phyloP scores from a whole-genome alignment of 2,329 filamentous ascomycete species.

The Fusarium illudens region DNA sequence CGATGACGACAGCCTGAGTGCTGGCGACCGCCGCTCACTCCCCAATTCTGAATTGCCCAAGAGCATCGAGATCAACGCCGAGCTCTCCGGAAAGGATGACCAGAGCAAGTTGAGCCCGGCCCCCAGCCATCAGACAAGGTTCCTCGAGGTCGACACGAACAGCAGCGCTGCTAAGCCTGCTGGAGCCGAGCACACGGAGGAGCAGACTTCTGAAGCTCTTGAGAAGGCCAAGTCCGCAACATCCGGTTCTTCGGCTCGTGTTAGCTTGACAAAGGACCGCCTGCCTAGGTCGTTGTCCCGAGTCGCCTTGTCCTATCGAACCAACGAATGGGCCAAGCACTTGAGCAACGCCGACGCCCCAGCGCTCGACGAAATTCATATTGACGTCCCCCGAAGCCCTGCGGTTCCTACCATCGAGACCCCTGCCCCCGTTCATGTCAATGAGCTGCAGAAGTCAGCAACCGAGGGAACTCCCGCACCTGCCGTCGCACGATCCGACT shows the following conservation, averaged over 20 bases:
- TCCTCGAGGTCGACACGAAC: conserved; percentile 6
- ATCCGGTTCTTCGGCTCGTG: conserved; percentile 54
- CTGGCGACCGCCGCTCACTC: conserved; percentile 49
- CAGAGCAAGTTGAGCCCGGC: conserved; percentile 21
- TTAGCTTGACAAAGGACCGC: conserved; percentile 65
- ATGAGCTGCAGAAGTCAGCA: conserved; percentile 71
- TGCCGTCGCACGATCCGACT: conserved; percentile 42
- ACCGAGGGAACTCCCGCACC: conserved; percentile 55
- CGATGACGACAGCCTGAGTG: conserved; percentile 59
- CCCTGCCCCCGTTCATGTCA: conserved; percentile 68
- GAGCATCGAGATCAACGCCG: conserved; percentile 52
- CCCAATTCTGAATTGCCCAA: conserved; percentile 33
- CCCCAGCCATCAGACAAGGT: conserved; percentile 13
- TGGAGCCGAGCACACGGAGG: conserved; percentile 5
- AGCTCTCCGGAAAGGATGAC: conserved; percentile 45
- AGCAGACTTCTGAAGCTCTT: conserved; percentile 33
- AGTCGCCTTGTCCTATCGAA: conserved; percentile 83
- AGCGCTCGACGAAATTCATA: conserved; percentile 67
- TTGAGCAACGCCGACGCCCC: conserved; percentile 79
- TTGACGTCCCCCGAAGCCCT: conserved; percentile 48
- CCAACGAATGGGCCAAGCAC: conserved; percentile 97
- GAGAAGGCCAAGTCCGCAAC: conserved; percentile 52
- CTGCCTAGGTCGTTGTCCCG: conserved; percentile 78
- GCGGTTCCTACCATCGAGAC: conserved; percentile 52
- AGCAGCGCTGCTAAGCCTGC: conserved; percentile 9